Conservation (phyloP, 345 rosid species). For the Acer yangbiense region DNA sequence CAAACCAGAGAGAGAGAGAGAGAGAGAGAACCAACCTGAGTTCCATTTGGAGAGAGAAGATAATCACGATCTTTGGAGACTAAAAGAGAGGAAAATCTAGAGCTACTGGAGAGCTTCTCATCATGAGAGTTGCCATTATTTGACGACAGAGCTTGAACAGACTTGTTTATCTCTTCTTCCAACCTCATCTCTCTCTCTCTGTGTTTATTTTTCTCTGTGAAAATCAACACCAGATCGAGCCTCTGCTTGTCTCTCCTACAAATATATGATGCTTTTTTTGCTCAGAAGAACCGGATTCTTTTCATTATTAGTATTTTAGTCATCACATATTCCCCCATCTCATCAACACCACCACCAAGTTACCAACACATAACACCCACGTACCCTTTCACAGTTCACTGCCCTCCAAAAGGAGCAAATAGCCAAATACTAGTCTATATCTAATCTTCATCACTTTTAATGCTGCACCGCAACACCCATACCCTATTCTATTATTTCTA, state of each 20-base stretch:
- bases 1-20: not conserved
- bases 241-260: not conserved
- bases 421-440: not conserved
- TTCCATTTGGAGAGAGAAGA: constrained; percentile 42
- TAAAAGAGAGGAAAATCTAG: constrained; percentile 45
- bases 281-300: constrained; percentile 20
- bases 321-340: not conserved
- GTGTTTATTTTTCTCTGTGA: not conserved
- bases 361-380: constrained; percentile 19
- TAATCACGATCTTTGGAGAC: constrained; percentile 55
- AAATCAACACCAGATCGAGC: not conserved
- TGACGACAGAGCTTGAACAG: constrained; percentile 9
- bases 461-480: not conserved
- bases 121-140: constrained; percentile 18
- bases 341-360: no score
- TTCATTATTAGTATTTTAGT: constrained; percentile 11
- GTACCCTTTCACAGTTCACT: not conserved
- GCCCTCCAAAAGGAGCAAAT: not conserved
- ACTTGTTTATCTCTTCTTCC: not conserved
- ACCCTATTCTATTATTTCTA: no score
- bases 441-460: not conserved
- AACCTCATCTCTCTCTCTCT: constrained; percentile 12
- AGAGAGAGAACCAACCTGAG: constrained; percentile 47
- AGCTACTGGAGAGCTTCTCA: constrained; percentile 15
- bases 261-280: constrained; percentile 20